Evolutionary conservation across 805 yeast species (phyloP).

Genomic region (Teunomyces atbi): DNA sequence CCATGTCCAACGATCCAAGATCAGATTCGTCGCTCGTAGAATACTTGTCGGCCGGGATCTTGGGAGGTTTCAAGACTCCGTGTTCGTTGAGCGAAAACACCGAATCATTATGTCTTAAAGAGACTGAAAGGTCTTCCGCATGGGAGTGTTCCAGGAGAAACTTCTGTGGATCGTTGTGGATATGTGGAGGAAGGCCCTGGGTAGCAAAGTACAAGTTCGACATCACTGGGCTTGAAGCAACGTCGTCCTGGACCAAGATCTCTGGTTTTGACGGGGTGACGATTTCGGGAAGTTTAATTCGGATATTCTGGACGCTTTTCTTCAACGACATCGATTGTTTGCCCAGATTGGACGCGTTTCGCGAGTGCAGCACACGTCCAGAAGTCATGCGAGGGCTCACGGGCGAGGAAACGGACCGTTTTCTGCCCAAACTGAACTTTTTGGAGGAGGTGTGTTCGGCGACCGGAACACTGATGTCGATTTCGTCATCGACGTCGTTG

Average conservation of each 20-base stretch:
- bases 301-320: conserved; percentile 9
- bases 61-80: conserved; percentile 22
- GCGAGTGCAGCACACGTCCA: not conserved
- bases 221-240: conserved; percentile 24
- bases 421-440: conserved; percentile 8
- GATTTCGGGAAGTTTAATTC: conserved; percentile 13
- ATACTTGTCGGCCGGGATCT: conserved; percentile 11
- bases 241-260: not conserved
- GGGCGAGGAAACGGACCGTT: conserved; percentile 11
- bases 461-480: not conserved
- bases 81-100: conserved; percentile 24
- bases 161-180: conserved; percentile 16
- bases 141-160: conserved; percentile 13
- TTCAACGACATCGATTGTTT: conserved; percentile 4
- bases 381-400: not conserved
- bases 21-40: conserved; percentile 13
- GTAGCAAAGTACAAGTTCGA: conserved; percentile 54
- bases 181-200: conserved; percentile 59
- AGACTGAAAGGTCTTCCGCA: conserved; percentile 27
- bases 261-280: conserved; percentile 9
- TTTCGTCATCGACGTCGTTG: not conserved
- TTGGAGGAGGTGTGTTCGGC: not conserved
- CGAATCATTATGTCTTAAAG: conserved; percentile 41
- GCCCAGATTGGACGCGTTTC: not conserved
- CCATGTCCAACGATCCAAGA: not conserved